Evolutionary conservation across 305 asterid genomes (phyloP).

Genomic region (Fraxinus velutina): DNA sequence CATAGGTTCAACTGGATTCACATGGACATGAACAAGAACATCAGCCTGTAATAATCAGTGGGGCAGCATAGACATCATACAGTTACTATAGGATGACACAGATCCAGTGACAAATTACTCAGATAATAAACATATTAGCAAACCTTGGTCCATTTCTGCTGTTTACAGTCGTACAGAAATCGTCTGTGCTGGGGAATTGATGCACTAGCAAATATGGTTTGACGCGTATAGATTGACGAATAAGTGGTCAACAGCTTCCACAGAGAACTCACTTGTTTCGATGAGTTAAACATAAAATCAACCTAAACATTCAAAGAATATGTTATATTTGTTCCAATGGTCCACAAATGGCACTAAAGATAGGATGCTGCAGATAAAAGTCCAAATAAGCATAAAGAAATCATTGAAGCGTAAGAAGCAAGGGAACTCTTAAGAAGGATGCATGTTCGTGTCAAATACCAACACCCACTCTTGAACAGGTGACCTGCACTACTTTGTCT

Average conservation of each 20-base stretch:
- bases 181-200: slow-evolving; percentile 84
- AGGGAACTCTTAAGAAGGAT: slow-evolving; percentile 40
- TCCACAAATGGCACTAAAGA: slow-evolving; percentile 5
- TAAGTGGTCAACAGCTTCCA: slow-evolving; percentile 73
- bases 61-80: slow-evolving; percentile 26
- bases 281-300: slow-evolving; percentile 86
- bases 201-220: slow-evolving; percentile 88
- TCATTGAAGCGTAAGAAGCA: slow-evolving; percentile 30
- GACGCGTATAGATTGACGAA: slow-evolving; percentile 68
- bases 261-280: slow-evolving; percentile 70
- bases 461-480: neutral
- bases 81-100: slow-evolving; percentile 22
- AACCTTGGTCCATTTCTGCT: slow-evolving; percentile 97
- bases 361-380: neutral
- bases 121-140: slow-evolving; percentile 15
- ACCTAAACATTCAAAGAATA: slow-evolving; percentile 46
- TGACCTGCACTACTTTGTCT: neutral
- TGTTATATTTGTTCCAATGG: slow-evolving; percentile 4
- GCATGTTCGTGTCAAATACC: neutral
- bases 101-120: slow-evolving; percentile 8
- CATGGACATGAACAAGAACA: slow-evolving; percentile 57
- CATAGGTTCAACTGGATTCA: slow-evolving; percentile 74
- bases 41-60: slow-evolving; percentile 49
- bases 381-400: slow-evolving; percentile 2
- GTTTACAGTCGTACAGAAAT: slow-evolving; percentile 72